A percentile compares a stretch with the other conserved stretches of the same genome.
Evolutionary conservation across 2,329 filamentous ascomycete genomes (phyloP).

Genomic region (Spiromastix sp.): DNA sequence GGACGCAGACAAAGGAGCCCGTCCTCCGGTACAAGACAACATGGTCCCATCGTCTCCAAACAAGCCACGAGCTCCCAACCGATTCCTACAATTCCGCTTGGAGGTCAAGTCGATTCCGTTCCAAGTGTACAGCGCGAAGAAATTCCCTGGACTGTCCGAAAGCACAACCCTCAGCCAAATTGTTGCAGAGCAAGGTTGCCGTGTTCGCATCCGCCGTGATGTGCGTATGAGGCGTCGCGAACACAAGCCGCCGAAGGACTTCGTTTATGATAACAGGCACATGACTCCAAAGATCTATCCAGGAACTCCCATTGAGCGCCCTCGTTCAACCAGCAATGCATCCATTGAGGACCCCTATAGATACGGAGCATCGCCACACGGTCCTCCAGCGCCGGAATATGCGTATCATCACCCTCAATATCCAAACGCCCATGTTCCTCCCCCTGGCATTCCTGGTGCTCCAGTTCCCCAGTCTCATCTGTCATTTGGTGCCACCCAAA

Average conservation of each 20-base stretch:
- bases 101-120: slow-evolving; percentile 84
- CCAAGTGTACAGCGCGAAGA: slow-evolving; percentile 91
- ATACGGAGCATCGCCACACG: slow-evolving; percentile 36
- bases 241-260: slow-evolving; percentile 56
- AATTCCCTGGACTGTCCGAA: slow-evolving; percentile 87
- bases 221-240: slow-evolving; percentile 83
- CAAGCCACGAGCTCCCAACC: slow-evolving; percentile 36
- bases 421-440: too few species aligned
- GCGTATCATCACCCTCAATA: slow-evolving; percentile 24
- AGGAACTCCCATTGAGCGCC: slow-evolving; percentile 39
- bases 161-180: slow-evolving; percentile 82
- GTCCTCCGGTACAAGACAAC: slow-evolving; percentile 27
- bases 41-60: slow-evolving; percentile 18
- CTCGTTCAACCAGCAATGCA: slow-evolving; percentile 52
- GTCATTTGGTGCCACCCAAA: slow-evolving; percentile 30
- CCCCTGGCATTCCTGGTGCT: slow-evolving; percentile 30
- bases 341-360: slow-evolving; percentile 38
- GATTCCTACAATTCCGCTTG: slow-evolving; percentile 70
- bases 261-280: slow-evolving; percentile 49
- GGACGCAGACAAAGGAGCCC: slow-evolving; percentile 56
- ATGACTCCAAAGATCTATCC: slow-evolving; percentile 41
- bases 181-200: slow-evolving; percentile 92
- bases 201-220: slow-evolving; percentile 88
- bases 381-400: slow-evolving; percentile 41
- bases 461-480: slow-evolving; percentile 30